Evolutionary conservation across 2,329 filamentous ascomycete genomes (phyloP).

Genomic region (Trichothecium sympodiale): DNA sequence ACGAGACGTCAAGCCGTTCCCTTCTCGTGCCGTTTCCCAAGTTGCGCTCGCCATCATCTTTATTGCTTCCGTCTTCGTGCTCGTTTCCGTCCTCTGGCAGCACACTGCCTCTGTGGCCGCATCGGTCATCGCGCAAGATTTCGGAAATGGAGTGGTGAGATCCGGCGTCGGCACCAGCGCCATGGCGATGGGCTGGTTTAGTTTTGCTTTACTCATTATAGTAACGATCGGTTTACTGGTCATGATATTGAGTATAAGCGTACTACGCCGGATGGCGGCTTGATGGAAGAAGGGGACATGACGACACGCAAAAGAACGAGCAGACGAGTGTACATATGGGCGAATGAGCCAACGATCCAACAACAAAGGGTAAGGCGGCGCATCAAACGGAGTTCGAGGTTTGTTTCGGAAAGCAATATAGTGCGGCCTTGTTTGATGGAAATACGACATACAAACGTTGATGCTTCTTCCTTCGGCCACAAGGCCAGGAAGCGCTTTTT

Average conservation of each 20-base stretch:
- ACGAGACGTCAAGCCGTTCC: conserved; percentile 87
- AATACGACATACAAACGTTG: not conserved
- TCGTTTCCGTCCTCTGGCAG: conserved; percentile 76
- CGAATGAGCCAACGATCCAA: too few relatives aligned
- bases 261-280: conserved; percentile 51
- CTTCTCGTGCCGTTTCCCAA: conserved; percentile 83
- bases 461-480: too few relatives aligned
- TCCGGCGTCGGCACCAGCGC: conserved; percentile 86
- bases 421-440: not conserved
- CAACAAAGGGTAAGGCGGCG: too few relatives aligned
- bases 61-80: conserved; percentile 57
- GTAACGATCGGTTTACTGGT: conserved; percentile 90
- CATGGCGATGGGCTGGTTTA: conserved; percentile 97
- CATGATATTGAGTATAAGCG: conserved; percentile 89
- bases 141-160: conserved; percentile 79
- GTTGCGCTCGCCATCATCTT: conserved; percentile 89
- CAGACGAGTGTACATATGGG: conserved; percentile 5
- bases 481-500: too few relatives aligned
- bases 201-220: conserved; percentile 83
- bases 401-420: too few relatives aligned
- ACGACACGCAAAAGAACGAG: conserved; percentile 3
- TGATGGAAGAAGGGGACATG: conserved; percentile 1
- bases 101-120: conserved; percentile 95
- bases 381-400: too few relatives aligned
- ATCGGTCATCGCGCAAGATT: conserved; percentile 82